Evolutionary conservation across 75 land plant species (phyloP).

Genomic region (Isoetes taiwanensis): DNA sequence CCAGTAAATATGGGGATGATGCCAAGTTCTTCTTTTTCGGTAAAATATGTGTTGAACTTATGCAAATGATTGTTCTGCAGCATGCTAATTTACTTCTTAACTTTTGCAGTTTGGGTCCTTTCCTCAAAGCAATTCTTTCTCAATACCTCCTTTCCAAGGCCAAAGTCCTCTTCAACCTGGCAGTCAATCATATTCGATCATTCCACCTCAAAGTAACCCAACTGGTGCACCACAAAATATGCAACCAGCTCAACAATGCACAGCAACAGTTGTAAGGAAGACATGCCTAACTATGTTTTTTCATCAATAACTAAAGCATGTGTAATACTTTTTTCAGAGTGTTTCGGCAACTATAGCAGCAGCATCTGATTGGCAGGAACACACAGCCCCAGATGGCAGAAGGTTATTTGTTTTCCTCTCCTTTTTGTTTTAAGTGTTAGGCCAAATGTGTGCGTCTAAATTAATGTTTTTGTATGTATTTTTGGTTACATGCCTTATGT

Average conservation of each 20-base stretch:
- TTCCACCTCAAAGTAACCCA: neutral
- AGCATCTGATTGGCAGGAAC: conserved; percentile 91
- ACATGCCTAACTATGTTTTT: neutral
- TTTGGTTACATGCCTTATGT: neutral
- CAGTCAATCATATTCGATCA: neutral
- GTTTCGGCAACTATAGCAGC: too few relatives aligned
- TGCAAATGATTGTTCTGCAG: neutral
- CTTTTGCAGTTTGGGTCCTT: neutral
- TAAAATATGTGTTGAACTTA: conserved; percentile 6
- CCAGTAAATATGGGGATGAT: conserved; percentile 22
- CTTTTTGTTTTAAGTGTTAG: neutral
- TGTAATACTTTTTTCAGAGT: conserved; percentile 32
- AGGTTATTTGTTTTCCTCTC: conserved; percentile 27
- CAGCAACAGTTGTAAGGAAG: neutral
- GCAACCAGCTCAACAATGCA: neutral
- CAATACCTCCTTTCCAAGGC: conserved; percentile 22
- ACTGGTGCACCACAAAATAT: neutral
- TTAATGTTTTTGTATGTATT: neutral
- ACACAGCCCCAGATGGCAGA: conserved; percentile 66
- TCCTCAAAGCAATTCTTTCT: too few relatives aligned
- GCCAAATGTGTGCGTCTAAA: neutral
- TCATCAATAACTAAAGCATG: neutral
- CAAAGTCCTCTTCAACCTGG: neutral
- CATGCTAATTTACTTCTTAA: neutral
- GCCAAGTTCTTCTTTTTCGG: conserved; percentile 36